phyloP scores from a whole-genome alignment of 2,329 filamentous ascomycete genomes.

The Metarhizium sp. region DNA sequence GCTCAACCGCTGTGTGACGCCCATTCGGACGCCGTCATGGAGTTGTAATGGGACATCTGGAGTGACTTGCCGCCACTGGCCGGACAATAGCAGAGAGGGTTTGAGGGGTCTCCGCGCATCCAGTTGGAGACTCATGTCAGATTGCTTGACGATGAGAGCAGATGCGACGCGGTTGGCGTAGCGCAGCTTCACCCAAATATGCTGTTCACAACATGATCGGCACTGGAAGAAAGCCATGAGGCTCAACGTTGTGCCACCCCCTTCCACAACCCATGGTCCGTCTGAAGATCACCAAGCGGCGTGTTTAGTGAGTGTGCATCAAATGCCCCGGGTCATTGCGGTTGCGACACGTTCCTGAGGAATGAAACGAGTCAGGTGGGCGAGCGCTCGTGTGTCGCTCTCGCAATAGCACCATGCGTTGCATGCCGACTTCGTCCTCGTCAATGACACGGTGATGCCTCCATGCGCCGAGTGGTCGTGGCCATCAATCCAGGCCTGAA shows the following conservation, averaged over 20 bases:
- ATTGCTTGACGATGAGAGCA: too few relatives aligned
- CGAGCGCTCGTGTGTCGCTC: background rate
- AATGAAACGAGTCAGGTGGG: background rate
- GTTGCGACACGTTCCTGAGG: background rate
- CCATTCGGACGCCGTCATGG: background rate
- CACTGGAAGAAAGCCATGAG: background rate
- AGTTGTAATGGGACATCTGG: background rate
- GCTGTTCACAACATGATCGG: background rate
- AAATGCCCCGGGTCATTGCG: background rate
- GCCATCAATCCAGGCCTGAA: background rate
- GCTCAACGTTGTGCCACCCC: background rate
- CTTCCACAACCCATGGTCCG: background rate
- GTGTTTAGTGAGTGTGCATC: background rate
- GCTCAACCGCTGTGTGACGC: background rate
- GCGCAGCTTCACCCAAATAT: background rate
- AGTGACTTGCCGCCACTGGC: background rate
- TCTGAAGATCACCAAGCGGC: background rate
- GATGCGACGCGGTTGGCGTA: background rate
- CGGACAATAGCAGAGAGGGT: background rate
- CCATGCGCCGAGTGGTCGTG: background rate
- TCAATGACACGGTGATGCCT: background rate
- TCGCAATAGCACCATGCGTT: background rate
- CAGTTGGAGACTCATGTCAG: too few relatives aligned
- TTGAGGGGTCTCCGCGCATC: too few relatives aligned
- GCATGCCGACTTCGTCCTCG: background rate